Evolutionary conservation across 345 rosid species (phyloP), one percentile per base, ranked within the genome.

Genomic region (Lepidium sativum): DNA sequence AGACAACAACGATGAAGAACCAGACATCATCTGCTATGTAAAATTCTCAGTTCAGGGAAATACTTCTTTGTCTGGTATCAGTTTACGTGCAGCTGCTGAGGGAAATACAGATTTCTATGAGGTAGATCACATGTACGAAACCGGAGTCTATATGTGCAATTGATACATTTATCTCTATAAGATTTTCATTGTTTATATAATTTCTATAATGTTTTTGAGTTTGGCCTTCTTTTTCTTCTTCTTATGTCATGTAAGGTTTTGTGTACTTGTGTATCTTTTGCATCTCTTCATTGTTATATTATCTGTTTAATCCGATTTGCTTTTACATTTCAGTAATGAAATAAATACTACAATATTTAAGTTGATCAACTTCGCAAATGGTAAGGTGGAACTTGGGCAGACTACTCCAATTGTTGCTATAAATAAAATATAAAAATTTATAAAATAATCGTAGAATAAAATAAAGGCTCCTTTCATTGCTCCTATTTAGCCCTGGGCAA

Each of bases 61-160:
- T 32, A 79, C 49, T 16, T 77, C 97, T 0, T 77, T 88, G 49
- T 95, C 90, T 31, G 95, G 91, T 66, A 60, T 88, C 54, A 81
- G 80, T 79, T 72, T 85, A 47, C 75, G 71, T 59, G 80, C 86
- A 48, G 88, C 87, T 56, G 68, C 97, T 14, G 97, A 88, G 71
- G 95, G 96, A 48, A 95, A 83, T 66, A 80, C 77, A 3, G 95
- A 86, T 73, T 91, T 95, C 68, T 85, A 70, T 23, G 95, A 86
- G 82, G 90, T 85, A 48, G 78, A 69, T 77, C 94, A 86, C 83
- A 83, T 77, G 80, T 88, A 84, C 71, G 81, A 85, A 61, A 88
- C 83, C 13, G 94, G 96, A 45, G 73, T 85, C 76, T 91, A 85
- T 65, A 83, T 70, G 53, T 95, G 88, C 85, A 85, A 86, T 61